A percentile compares a stretch with the other conserved stretches of the same genome.
Conservation (phyloP, 768 basidiomycete genomes). For the Lentinula sp. region DNA sequence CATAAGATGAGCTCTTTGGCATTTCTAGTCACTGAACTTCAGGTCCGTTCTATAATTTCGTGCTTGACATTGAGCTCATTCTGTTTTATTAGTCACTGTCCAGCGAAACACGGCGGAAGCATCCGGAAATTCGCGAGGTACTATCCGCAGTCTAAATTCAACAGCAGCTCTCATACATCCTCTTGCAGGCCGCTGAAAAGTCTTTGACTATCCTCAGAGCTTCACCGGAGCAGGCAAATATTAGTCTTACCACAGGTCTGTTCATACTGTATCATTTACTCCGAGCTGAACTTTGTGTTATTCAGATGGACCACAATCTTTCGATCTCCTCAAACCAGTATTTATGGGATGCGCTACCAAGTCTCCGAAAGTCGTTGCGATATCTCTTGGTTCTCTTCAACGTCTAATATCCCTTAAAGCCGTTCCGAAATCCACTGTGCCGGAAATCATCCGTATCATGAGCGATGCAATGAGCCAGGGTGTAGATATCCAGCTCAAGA, state of each 20-base stretch:
- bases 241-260: constrained; percentile 66
- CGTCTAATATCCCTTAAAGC: constrained; percentile 84
- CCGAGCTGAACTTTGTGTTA: neutral
- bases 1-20: constrained; percentile 61
- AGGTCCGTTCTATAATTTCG: constrained; percentile 30
- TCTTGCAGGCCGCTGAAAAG: constrained; percentile 73
- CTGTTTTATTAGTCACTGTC: constrained; percentile 57
- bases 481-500: constrained; percentile 93
- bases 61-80: constrained; percentile 11
- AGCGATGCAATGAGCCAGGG: constrained; percentile 86
- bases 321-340: constrained; percentile 78
- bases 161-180: neutral
- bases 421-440: constrained; percentile 74
- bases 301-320: constrained; percentile 71
- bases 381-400: constrained; percentile 86
- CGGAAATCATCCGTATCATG: constrained; percentile 79
- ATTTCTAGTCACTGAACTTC: constrained; percentile 69
- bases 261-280: neutral
- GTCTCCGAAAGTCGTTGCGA: constrained; percentile 90
- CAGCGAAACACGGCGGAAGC: constrained; percentile 82
- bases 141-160: constrained; percentile 8
- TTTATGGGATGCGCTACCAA: constrained; percentile 93
- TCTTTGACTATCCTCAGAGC: constrained; percentile 73
- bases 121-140: constrained; percentile 94
- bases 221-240: constrained; percentile 75